These are phyloP conservation scores for Dillenia turbinata DNA, from an alignment of 164 flowering plant species.

Conservation along the genomic window DNA sequence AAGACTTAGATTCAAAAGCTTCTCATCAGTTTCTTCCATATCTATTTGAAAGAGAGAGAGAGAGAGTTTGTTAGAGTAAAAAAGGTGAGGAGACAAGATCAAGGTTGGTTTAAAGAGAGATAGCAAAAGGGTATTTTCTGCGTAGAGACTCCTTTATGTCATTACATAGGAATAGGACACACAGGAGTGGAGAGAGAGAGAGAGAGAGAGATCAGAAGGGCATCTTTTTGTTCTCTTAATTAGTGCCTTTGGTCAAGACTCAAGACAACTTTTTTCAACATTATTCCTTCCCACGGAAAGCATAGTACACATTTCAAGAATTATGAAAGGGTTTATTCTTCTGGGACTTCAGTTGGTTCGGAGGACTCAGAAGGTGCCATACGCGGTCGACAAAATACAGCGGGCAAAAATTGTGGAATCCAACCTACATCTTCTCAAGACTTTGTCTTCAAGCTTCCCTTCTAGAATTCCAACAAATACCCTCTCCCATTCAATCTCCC, in stretches of 20 bases:
- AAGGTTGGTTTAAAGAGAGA: conserved; percentile 8
- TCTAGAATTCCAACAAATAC: background rate
- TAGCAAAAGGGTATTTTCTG: conserved; percentile 13
- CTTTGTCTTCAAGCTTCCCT: background rate
- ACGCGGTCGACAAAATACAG: conserved; percentile 22
- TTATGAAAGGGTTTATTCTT: background rate
- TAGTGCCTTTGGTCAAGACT: background rate
- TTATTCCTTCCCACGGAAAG: too few relatives aligned
- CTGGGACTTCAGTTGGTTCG: conserved; percentile 16
- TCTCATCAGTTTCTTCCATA: conserved; percentile 36
- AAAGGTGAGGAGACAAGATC: conserved; percentile 2
- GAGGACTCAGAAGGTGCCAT: conserved; percentile 24
- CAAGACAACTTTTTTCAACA: too few relatives aligned
- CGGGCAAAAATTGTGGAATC: conserved; percentile 20
- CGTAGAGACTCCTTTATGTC: conserved; percentile 10
- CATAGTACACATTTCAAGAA: conserved; percentile 1
- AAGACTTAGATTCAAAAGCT: conserved; percentile 43
- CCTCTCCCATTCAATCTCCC: too few relatives aligned
- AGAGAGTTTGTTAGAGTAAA: background rate
- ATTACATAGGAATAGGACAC: conserved; percentile 5
- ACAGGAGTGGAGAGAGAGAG: background rate
- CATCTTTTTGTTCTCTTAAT: conserved; percentile 12
- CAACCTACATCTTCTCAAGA: conserved; percentile 20
- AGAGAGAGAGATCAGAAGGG: conserved; percentile 5
- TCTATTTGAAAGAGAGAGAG: conserved; percentile 1